Base-by-base conservation (phyloP, 805 yeast species). In the Danielia oregonensis region DNA sequence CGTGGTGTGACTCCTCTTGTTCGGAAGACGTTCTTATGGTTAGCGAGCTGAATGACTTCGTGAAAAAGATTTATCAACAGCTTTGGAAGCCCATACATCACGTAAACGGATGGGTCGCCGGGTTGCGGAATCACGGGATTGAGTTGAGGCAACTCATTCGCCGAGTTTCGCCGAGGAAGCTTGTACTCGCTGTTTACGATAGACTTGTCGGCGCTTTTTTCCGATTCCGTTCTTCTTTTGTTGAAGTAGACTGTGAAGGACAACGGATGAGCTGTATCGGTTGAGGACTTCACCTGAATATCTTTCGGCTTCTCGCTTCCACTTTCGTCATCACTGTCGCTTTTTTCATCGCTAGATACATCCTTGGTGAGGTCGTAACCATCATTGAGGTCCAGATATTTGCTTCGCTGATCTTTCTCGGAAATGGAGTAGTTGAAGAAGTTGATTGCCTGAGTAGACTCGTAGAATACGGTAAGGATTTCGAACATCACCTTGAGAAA, bases 361-460 rank as follows among this genome's bases (percentile, higher is more conserved):
- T 34, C 42, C 7, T 27, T 30, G 5, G 53, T 53, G 27, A 65
- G 49, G 37, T 65, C 63, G 41, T 63, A 65, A 31, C 50, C 49
- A 6, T 63, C 70, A 13, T 52, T 48, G 33, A 68, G 52, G 45
- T 74, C 80, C 39, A 65, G 66, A 43, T 70, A 72, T n/a, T 69
- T 67, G 24, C 51, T 57, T 8, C 59, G 66, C 21, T 49, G 49
- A 24, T 61, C 68, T 12, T 42, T 47, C 16, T 56, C 61, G 10
- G 55, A 48, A 18, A 75, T 66, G 16, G 62, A 46, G 47, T 74
- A 76, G 44, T 72, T 70, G 40, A 65, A 62, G 10, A 62, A 46
- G 45, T 71, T 76, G 25, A 76, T 68, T 1, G 71, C 59, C 26
- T 74, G 72, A 2, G 80, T 73, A 9, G 78, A 65, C 38, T 58